Evolutionary conservation across 345 rosid species (phyloP).

Genomic region (Arabis hirsuta): DNA sequence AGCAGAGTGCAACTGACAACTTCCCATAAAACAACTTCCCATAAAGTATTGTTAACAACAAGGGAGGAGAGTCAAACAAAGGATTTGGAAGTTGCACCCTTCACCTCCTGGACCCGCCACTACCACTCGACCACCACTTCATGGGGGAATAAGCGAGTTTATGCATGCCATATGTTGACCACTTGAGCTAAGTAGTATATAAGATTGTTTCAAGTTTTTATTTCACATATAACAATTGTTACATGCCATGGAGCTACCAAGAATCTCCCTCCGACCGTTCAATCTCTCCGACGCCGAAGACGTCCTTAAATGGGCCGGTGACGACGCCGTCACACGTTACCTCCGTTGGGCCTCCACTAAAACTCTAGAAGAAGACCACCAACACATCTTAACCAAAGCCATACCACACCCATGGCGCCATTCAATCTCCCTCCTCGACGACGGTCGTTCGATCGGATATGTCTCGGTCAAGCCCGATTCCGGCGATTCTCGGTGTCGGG

Average conservation of each 20-base stretch:
- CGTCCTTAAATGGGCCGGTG: conserved; percentile 36
- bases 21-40: too few species aligned
- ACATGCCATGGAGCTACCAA: conserved; percentile 21
- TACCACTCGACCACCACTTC: too few species aligned
- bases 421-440: conserved; percentile 16
- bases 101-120: too few species aligned
- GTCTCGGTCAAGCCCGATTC: conserved; percentile 33
- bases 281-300: conserved; percentile 28
- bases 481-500: conserved; percentile 18
- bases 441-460: conserved; percentile 34
- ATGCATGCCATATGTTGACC: too few species aligned
- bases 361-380: conserved; percentile 33
- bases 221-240: background rate
- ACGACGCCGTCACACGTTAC: conserved; percentile 38
- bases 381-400: conserved; percentile 28
- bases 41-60: too few species aligned
- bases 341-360: conserved; percentile 33
- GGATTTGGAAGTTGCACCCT: too few species aligned
- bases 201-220: too few species aligned
- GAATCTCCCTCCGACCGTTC: conserved; percentile 29
- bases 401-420: conserved; percentile 40
- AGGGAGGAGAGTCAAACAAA: too few species aligned
- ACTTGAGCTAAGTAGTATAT: too few species aligned
- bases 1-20: too few species aligned
- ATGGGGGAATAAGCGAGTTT: too few species aligned